Base-by-base conservation (phyloP, 2,329 filamentous ascomycete genomes). In the Curvularia lunata region DNA sequence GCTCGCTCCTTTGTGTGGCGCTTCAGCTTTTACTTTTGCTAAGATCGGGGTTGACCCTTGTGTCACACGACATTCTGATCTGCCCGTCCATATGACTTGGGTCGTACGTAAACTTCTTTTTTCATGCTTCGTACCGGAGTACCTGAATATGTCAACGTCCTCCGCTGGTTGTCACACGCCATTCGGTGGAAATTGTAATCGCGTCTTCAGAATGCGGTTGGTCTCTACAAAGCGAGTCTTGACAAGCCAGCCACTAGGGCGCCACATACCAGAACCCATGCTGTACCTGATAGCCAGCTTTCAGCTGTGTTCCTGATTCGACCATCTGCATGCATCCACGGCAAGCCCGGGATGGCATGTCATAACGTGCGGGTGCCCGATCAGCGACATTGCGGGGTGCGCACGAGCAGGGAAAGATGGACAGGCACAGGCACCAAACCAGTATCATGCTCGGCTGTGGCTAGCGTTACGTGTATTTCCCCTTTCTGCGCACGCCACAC, bases 401-500 rank as follows among this genome's bases (percentile, higher is more conserved):
- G 1, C 23, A 30, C 37, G 48, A 50, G 25, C 6, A 28, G 41
- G 34, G 25, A 50, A 40, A 41, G 16, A 50, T 50, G n/a, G 37
- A 41, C 45, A 28, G 45, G 32, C 12, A 34, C 32, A 34, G n/a
- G n/a, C n/a, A n/a, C n/a, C n/a, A n/a, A n/a, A 34, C 32, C 13
- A 13, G 27, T 30, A 28, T 30, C 41, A 27, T 34, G 48, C 52
- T 61, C 52, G 60, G 54, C 48, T 63, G 19, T 58, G 52, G 52
- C 54, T 63, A 58, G 58, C 52, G 54, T 21, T 42, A 41, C 52
- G 27, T 37, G 32, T 23, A n/a, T 27, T 32, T 54, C 58, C 54
- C 58, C 54, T 59, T 62, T 59, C 37, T 42, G 54, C 42, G 23
- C 37, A 41, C 34, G 48, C 48, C 41, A 21, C 43, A 47, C 53